Evolutionary conservation across 2,329 filamentous ascomycete genomes (phyloP), one percentile per base, ranked within the genome.

Genomic region (Dothistroma pini): DNA sequence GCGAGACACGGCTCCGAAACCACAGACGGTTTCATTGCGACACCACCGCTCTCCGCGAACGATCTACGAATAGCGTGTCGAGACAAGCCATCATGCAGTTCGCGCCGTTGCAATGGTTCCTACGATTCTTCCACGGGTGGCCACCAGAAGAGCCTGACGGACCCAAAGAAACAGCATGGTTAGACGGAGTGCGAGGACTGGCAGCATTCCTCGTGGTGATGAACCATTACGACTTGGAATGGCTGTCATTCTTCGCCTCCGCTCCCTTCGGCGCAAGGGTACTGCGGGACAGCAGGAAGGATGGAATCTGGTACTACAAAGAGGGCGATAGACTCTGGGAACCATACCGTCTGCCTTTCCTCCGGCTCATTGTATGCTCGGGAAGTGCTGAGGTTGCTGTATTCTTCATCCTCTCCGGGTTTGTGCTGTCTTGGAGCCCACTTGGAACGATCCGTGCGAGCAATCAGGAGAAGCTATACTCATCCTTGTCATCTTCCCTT

Each of bases 391-490:
- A 57, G 34, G 59, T 61, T 12, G 34, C 54, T 29, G 54, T 61
- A 4, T 61, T 61, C 55, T 61, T 61, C 52, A 35, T 61, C 22
- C 54, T 61, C 14, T 61, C 59, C 7, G 59, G 59, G 6, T 57
- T 57, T 25, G 59, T 61, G 16, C 59, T 61, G 7, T 53, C 54
- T 9, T 57, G 52, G 52, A 44, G 47, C 12, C 19, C 59, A 31
- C 35, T 61, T 11, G 25, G 29, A 16, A 38, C 44, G 11, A 32
- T 57, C 7, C 59, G 47, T 8, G 25, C 55, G 2, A 35, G 35
- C n/a, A 52, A 53, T 22, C 49, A 52, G 19, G 56, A 58, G 48
- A 50, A 58, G 25, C 47, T 58, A 10, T 58, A n/a, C 22, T 1
- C 4, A 19, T 58, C 56, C 47, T 41, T 58, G 25, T 35, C 41